Percentiles rank a stretch among this genome's conserved stretches.
Evolutionary conservation across 2,329 filamentous ascomycete genomes (phyloP).

Genomic region (Fusarium graminum): DNA sequence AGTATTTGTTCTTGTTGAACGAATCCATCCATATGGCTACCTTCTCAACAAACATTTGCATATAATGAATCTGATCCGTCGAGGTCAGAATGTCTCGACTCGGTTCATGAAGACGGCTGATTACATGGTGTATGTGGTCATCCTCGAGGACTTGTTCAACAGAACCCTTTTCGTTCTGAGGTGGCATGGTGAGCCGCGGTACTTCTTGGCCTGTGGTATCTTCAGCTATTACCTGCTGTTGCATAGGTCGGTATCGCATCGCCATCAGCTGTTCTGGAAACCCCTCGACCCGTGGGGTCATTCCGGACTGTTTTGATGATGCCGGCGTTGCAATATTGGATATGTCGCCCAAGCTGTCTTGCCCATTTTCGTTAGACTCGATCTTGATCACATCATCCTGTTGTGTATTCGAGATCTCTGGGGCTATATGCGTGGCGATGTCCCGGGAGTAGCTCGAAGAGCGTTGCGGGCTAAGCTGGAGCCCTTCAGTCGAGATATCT

Average conservation of each 20-base stretch:
- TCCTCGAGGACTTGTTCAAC: conserved; percentile 18
- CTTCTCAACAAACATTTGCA: conserved; percentile 93
- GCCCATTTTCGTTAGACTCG: conserved; percentile 13
- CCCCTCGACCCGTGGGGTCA: conserved; percentile 27
- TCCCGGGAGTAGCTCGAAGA: conserved; percentile 7
- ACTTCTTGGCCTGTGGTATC: conserved; percentile 57
- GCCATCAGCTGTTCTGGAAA: conserved; percentile 33
- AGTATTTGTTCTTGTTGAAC: conserved; percentile 87
- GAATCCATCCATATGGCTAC: conserved; percentile 96
- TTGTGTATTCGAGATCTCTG: conserved; percentile 1
- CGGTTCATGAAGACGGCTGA: conserved; percentile 6
- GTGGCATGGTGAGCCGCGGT: conserved; percentile 50
- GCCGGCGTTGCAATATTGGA: conserved; percentile 47
- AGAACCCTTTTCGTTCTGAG: background rate
- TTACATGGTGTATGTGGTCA: conserved; percentile 6
- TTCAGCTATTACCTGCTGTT: conserved; percentile 52
- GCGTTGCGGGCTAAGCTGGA: conserved; percentile 7
- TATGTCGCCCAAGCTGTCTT: conserved; percentile 34
- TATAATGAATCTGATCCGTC: conserved; percentile 84
- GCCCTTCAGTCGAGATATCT: conserved; percentile 1
- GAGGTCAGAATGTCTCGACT: conserved; percentile 75
- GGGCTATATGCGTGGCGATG: conserved; percentile 6
- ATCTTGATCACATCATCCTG: background rate
- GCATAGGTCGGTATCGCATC: conserved; percentile 21
- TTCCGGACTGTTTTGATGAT: conserved; percentile 39